Conservation (phyloP, 768 basidiomycete species). For the Phanerodontia chrysosporium region DNA sequence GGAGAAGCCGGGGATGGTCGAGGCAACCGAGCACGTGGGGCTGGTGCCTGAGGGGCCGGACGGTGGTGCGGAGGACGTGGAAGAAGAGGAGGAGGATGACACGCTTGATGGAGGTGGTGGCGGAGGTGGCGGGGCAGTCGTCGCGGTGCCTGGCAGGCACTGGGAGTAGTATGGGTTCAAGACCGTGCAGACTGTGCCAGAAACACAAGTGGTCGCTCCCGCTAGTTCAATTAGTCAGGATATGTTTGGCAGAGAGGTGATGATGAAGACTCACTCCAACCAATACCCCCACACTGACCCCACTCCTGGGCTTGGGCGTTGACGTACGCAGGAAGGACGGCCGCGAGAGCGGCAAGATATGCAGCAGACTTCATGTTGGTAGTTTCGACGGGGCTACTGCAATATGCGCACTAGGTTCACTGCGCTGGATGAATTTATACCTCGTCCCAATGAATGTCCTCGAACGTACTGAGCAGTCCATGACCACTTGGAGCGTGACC, state of each 20-base stretch:
- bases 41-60: constrained; percentile 23
- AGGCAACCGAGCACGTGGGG: constrained; percentile 18
- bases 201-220: constrained; percentile 30
- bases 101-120: constrained; percentile 13
- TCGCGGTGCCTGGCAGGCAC: constrained; percentile 18
- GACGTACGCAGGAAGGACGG: constrained; percentile 43
- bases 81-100: constrained; percentile 16
- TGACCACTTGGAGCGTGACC: constrained; percentile 5
- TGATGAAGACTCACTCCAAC: constrained; percentile 39
- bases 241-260: neutral
- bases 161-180: constrained; percentile 32
- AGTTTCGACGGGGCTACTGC: no score
- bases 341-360: constrained; percentile 32
- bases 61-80: constrained; percentile 24
- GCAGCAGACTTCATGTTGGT: constrained; percentile 41
- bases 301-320: constrained; percentile 40
- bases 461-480: neutral
- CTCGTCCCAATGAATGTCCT: neutral
- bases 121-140: constrained; percentile 8
- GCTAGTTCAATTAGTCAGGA: constrained; percentile 13
- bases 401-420: no score
- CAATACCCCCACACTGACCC: constrained; percentile 52
- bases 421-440: constrained; percentile 12
- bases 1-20: constrained; percentile 25
- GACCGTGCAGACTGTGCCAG: constrained; percentile 27